Base-by-base conservation (phyloP, 2,329 filamentous ascomycete genomes). In the Calcarisporium arbuscula region DNA sequence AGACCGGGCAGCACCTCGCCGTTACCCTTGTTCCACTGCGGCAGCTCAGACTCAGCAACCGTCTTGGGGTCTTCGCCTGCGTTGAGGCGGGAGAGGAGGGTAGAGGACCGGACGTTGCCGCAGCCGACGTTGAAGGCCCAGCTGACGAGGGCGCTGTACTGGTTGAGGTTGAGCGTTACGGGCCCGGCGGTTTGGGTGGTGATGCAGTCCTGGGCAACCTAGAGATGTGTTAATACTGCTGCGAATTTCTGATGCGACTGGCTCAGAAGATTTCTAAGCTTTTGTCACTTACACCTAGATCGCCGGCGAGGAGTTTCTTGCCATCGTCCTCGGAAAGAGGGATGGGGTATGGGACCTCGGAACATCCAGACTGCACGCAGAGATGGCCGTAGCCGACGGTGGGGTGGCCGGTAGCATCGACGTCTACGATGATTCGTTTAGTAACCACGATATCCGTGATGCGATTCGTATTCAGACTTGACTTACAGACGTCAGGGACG, bases 51-150 rank as follows among this genome's bases (percentile, higher is more conserved):
- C 8, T 54, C 43, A 12, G 62, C 53, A 30, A 70, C 68, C 0
- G 51, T 62, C 41, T 59, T 57, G 23, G 58, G 50, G 23, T 57
- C 44, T 33, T 68, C 58, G n/a, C 64, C 63, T 1, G 45, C 50
- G 51, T 70, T 71, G 37, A 70, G 56, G 8, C 63, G 54, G 30
- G 47, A 48, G 39, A 69, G 49, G 17, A 71, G 53, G 1, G 54
- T 59, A 5, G 67, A 70, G 0, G 45, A 48, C n/a, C 40, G 36
- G 4, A 61, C 54, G 30, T 57, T 58, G 4, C 60, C 65, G 38
- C 60, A 65, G 18, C 70, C 69, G 28, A 67, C 56, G 46, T 73
- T 74, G 60, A 64, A 73, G 12, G 64, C 55, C 66, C 67, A 72
- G 28, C 60, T 67, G 23, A 71, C 63, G 3, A 73, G 61, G 1